Percentiles rank a stretch among this genome's conserved stretches.
phyloP scores from a whole-genome alignment of 148 eudicot genomes.

The Hydrangea macrophylla region DNA sequence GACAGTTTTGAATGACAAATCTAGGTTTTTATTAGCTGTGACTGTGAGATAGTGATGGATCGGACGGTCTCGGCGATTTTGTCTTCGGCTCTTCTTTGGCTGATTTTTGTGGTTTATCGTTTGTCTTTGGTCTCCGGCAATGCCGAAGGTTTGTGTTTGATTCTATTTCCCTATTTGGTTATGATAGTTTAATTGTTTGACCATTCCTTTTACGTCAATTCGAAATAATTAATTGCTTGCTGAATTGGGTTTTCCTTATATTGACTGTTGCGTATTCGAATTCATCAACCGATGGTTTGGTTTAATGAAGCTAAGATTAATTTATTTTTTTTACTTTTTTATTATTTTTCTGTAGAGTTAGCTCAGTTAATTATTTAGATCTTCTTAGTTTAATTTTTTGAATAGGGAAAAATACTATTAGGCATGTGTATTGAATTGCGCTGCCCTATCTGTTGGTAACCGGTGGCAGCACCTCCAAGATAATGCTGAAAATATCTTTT shows the following conservation, averaged over 20 bases:
- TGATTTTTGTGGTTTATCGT: slow-evolving; percentile 14
- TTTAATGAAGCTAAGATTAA: neutral
- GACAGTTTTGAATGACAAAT: slow-evolving; percentile 9
- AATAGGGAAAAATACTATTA: neutral
- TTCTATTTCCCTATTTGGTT: neutral
- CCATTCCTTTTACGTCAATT: neutral
- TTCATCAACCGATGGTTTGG: neutral
- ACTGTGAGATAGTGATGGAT: slow-evolving; percentile 21
- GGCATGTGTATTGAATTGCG: neutral
- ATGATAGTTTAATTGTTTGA: neutral
- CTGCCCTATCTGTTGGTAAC: no score
- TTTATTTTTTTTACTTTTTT: neutral
- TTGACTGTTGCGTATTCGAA: neutral
- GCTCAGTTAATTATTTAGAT: neutral
- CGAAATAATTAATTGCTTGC: no score
- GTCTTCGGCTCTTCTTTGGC: slow-evolving; percentile 1
- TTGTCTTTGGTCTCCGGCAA: slow-evolving; percentile 23
- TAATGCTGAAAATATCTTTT: neutral
- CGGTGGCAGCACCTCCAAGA: neutral
- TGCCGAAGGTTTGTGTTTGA: slow-evolving; percentile 14
- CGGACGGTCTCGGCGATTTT: slow-evolving; percentile 13
- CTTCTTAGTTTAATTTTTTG: no score
- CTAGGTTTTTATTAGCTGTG: slow-evolving; percentile 6
- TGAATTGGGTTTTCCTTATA: neutral
- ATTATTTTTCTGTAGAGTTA: neutral